These are phyloP conservation scores for Solanum phureja DNA, from an alignment of 257 asterid species.

Conservation along the genomic window DNA sequence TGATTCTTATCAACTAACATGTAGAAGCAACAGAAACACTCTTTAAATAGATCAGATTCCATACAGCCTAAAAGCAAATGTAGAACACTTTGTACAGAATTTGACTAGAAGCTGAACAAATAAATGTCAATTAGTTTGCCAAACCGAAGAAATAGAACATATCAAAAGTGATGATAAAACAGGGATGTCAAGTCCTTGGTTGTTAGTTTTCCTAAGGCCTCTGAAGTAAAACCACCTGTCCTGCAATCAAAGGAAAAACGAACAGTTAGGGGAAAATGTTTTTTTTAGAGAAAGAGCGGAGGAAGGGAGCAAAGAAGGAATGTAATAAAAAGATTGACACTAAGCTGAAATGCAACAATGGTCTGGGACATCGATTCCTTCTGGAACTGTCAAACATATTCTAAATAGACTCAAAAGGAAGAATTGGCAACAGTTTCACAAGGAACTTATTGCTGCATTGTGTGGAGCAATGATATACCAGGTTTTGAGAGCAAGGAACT, in stretches of 20 bases:
- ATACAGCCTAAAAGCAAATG: not conserved
- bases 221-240: slow-evolving; percentile 34
- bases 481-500: too few relatives aligned
- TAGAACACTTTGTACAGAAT: not conserved
- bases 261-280: not conserved
- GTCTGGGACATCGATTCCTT: rapidly evolving
- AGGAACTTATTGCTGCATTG: too few relatives aligned
- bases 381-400: too few relatives aligned
- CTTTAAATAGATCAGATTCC: not conserved
- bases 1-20: too few relatives aligned
- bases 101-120: not conserved
- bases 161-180: not conserved
- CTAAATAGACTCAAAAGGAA: too few relatives aligned
- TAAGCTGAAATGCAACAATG: too few relatives aligned
- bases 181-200: too few relatives aligned
- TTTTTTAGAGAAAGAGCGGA: not conserved
- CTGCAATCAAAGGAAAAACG: slow-evolving; percentile 15
- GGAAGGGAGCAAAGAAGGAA: not conserved
- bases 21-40: not conserved
- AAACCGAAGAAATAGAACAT: not conserved
- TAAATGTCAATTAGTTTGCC: too few relatives aligned
- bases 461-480: too few relatives aligned
- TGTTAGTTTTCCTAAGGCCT: slow-evolving; percentile 15
- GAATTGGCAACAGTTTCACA: too few relatives aligned
- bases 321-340: not conserved